These are phyloP conservation scores for Xylaria sp. DNA, from an alignment of 2,329 filamentous ascomycete species.

Conservation along the genomic window DNA sequence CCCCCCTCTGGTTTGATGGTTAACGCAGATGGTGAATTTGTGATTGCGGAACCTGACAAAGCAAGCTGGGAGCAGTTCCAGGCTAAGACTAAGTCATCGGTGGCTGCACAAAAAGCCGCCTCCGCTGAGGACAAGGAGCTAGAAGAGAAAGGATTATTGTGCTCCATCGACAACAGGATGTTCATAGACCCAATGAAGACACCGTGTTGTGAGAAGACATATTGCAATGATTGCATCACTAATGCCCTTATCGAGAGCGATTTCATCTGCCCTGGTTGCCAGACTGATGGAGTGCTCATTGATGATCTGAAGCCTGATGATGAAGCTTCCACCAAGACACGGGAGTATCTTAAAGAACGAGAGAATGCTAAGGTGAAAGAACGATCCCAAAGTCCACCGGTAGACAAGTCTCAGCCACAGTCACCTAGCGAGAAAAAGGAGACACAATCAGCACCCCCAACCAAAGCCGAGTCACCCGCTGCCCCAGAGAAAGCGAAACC, in stretches of 20 bases:
- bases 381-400: constrained; percentile 60
- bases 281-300: constrained; percentile 89
- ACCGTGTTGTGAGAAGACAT: constrained; percentile 97
- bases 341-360: constrained; percentile 74
- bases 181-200: constrained; percentile 99
- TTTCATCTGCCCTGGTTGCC: constrained; percentile 93
- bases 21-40: constrained; percentile 96
- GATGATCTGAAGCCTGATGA: constrained; percentile 89
- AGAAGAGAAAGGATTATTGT: constrained; percentile 88
- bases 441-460: constrained; percentile 52
- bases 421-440: constrained; percentile 46
- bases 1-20: constrained; percentile 93
- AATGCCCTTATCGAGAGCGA: constrained; percentile 99
- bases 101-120: constrained; percentile 81
- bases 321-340: constrained; percentile 80
- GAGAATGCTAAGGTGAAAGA: constrained; percentile 60
- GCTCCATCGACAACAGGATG: constrained; percentile 95
- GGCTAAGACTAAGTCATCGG: constrained; percentile 88
- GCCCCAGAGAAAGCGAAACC: constrained; percentile 48
- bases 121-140: constrained; percentile 85
- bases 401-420: constrained; percentile 49
- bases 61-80: constrained; percentile 97
- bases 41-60: constrained; percentile 95
- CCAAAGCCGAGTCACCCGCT: constrained; percentile 48
- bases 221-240: constrained; percentile 99